A percentile compares a stretch with the other conserved stretches of the same genome.
Evolutionary conservation across 2,329 filamentous ascomycete species (phyloP).

Genomic region (Stagonosporopsis tanaceti): DNA sequence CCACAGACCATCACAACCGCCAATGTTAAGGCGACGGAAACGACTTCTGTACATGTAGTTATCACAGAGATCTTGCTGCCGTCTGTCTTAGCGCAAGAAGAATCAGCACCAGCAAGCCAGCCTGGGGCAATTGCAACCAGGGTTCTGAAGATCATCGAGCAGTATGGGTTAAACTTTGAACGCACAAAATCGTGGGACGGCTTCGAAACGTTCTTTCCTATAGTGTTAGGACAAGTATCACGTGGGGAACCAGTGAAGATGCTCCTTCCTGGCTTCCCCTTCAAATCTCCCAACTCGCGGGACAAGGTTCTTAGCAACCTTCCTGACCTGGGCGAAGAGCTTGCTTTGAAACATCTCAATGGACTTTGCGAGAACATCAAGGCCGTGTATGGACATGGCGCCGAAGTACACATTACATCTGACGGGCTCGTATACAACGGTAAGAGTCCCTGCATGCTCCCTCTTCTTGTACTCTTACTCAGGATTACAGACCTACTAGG

Average conservation of each 20-base stretch:
- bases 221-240: constrained; percentile 30
- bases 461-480: neutral
- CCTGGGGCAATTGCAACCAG: constrained; percentile 23
- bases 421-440: constrained; percentile 55
- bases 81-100: neutral
- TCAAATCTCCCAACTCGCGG: constrained; percentile 65
- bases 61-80: constrained; percentile 8
- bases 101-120: neutral
- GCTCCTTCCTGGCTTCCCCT: constrained; percentile 66
- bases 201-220: constrained; percentile 32
- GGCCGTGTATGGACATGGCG: constrained; percentile 52
- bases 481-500: constrained; percentile 50
- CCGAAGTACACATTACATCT: constrained; percentile 53
- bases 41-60: neutral
- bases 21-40: neutral
- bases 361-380: constrained; percentile 52
- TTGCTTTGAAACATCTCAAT: constrained; percentile 54
- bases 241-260: constrained; percentile 33
- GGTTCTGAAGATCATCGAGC: constrained; percentile 31
- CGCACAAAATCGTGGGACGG: constrained; percentile 36
- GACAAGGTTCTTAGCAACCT: constrained; percentile 63
- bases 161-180: constrained; percentile 36
- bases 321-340: constrained; percentile 55
- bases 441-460: constrained; percentile 8
- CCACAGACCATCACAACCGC: neutral